These are phyloP conservation scores for Ascochyta lentis DNA, from an alignment of 2,329 filamentous ascomycete genomes.

Conservation along the genomic window DNA sequence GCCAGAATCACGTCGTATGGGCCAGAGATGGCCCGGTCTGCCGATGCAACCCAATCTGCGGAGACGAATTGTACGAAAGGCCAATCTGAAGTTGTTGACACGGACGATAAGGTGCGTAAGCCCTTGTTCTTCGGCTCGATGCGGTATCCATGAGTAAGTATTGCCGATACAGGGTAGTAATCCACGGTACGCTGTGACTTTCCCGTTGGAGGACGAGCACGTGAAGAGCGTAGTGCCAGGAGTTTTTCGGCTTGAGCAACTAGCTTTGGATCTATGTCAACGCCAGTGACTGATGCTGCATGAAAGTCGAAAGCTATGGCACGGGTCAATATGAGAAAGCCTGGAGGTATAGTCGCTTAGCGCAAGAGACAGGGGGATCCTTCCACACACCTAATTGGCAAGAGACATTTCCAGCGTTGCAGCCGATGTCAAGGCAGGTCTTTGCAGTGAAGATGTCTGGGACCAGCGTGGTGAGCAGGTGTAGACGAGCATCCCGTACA, in stretches of 20 bases:
- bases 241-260: slow-evolving; percentile 47
- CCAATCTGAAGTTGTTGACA: slow-evolving; percentile 26
- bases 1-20: slow-evolving; percentile 48
- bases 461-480: slow-evolving; percentile 40
- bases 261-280: slow-evolving; percentile 49
- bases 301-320: slow-evolving; percentile 47
- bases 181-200: slow-evolving; percentile 25
- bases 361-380: slow-evolving; percentile 29
- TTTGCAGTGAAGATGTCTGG: slow-evolving; percentile 46
- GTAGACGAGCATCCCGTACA: slow-evolving; percentile 47
- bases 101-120: slow-evolving; percentile 20
- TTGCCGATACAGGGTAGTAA: slow-evolving; percentile 48
- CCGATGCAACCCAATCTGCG: slow-evolving; percentile 43
- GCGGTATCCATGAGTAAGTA: slow-evolving; percentile 44
- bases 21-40: slow-evolving; percentile 30
- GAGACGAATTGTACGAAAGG: slow-evolving; percentile 41
- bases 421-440: slow-evolving; percentile 49
- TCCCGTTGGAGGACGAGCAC: slow-evolving; percentile 35
- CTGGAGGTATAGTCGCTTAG: slow-evolving; percentile 17
- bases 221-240: slow-evolving; percentile 46
- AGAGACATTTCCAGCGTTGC: slow-evolving; percentile 48
- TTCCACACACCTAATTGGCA: slow-evolving; percentile 48
- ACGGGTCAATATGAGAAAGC: slow-evolving; percentile 32
- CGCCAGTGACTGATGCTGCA: slow-evolving; percentile 47
- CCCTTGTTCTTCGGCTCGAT: slow-evolving; percentile 29